Evolutionary conservation across 176 grass and related monocot species (phyloP).

Genomic region (Thinopyrum elongatum): DNA sequence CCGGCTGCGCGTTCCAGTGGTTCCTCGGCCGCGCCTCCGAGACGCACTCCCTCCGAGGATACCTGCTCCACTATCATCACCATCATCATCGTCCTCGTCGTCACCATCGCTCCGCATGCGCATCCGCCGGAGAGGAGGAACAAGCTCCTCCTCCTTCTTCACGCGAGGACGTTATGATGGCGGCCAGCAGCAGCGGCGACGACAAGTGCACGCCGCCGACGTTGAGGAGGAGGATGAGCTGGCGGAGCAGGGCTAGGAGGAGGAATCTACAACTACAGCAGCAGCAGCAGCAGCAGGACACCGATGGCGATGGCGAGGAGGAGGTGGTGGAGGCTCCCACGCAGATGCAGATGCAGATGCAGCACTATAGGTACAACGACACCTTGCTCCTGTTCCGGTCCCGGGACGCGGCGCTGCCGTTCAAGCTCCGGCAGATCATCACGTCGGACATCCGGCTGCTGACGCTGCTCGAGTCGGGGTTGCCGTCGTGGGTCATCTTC

Average conservation of each 20-base stretch:
- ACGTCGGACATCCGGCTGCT: constrained; percentile 77
- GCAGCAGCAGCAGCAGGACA: neutral
- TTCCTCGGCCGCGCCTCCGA: constrained; percentile 49
- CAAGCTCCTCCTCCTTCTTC: neutral
- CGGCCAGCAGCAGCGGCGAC: neutral
- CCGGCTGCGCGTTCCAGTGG: constrained; percentile 47
- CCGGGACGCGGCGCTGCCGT: constrained; percentile 54
- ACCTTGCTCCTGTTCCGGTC: constrained; percentile 62
- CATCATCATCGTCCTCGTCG: neutral
- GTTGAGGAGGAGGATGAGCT: neutral
- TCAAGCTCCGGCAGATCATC: constrained; percentile 63
- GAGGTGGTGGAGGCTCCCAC: neutral
- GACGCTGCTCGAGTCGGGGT: constrained; percentile 74
- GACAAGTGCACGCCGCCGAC: neutral
- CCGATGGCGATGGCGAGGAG: neutral
- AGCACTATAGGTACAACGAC: constrained; percentile 63
- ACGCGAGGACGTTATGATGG: neutral
- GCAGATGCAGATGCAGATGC: neutral
- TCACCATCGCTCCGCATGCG: neutral
- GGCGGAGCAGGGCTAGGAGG: neutral
- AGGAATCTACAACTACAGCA: neutral
- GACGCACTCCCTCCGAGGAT: constrained; percentile 37
- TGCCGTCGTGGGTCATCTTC: constrained; percentile 90
- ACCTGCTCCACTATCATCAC: constrained; percentile 34
- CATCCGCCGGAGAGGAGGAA: neutral